phyloP scores from a whole-genome alignment of 352 stramenopile genomes.

The Globisporangium viniferum region DNA sequence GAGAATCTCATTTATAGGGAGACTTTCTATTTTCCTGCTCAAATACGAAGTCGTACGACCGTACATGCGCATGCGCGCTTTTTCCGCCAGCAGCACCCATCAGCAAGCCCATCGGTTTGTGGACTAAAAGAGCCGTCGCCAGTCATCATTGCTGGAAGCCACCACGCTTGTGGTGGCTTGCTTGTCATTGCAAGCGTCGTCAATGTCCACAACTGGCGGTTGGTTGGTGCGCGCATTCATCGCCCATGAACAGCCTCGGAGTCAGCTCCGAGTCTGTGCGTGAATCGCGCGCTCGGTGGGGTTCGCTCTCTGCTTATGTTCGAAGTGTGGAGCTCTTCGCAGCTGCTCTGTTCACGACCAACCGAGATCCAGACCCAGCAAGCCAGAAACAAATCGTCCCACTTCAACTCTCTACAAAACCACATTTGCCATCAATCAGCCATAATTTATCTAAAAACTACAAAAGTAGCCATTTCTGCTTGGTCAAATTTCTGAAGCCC shows the following conservation, averaged over 20 bases:
- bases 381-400: neutral
- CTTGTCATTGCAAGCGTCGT: too few species aligned
- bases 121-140: too few species aligned
- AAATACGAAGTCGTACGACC: neutral
- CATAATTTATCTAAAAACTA: neutral
- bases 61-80: neutral
- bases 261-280: neutral
- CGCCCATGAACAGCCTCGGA: too few species aligned
- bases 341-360: neutral
- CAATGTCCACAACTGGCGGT: too few species aligned
- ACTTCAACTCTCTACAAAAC: neutral
- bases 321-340: neutral
- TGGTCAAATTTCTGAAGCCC: constrained; percentile 6
- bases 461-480: neutral
- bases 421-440: too few species aligned
- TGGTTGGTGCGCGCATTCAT: too few species aligned
- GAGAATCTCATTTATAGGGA: neutral
- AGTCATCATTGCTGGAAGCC: too few species aligned
- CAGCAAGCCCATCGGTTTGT: neutral
- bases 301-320: neutral
- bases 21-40: neutral
- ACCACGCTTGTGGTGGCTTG: too few species aligned
- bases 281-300: neutral
- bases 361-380: neutral
- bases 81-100: neutral